Evolutionary conservation across 1,284 basidiomycete genomes (phyloP), one percentile per base, ranked within the genome.

Genomic region (Irpex sp.): DNA sequence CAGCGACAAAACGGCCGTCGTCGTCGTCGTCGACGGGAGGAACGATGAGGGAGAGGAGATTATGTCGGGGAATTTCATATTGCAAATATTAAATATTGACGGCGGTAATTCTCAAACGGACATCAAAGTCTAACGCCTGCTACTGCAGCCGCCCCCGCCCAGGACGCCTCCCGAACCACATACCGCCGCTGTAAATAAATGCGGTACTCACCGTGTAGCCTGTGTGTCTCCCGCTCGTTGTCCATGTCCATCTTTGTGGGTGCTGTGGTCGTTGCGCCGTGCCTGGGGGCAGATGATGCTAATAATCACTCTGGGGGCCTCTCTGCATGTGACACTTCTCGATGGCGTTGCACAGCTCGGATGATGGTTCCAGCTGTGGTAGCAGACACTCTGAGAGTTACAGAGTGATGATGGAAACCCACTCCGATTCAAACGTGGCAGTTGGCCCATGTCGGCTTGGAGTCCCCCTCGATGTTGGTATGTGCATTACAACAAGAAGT

Each of bases 201-300:
- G 37, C 47, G 31, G 36, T 6, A 59, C n/a, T 34, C 34, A 17
- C 11, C 9, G 15, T 31, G 57, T 55, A 57, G 38, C 48, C 59
- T 40, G 44, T 6, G 15, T 11, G 13, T 21, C 60, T 49, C 17
- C 36, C 26, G 37, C n/a, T 17, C 55, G 40, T 57, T 37, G 37
- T 52, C 57, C 37, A 36, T 37, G 57, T 47, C 60, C 40, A 63
- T 17, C 21, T 52, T 37, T 62, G 60, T 26, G 11, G 21, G 54
- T 52, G 61, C 51, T 49, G 63, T 57, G 59, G 47, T 59, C 61
- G 47, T 63, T 62, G 19, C n/a, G 19, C 47, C 44, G 48, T 81
- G 64, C 79, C 81, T 6, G 86, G 85, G 56, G 88, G 73, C 72
- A 85, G 87, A 78, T 57, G 84, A 73, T 17, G 36, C 15, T 40